Conservation (phyloP, 1,284 basidiomycete genomes). For the Kalmanozyma brasiliensis region DNA sequence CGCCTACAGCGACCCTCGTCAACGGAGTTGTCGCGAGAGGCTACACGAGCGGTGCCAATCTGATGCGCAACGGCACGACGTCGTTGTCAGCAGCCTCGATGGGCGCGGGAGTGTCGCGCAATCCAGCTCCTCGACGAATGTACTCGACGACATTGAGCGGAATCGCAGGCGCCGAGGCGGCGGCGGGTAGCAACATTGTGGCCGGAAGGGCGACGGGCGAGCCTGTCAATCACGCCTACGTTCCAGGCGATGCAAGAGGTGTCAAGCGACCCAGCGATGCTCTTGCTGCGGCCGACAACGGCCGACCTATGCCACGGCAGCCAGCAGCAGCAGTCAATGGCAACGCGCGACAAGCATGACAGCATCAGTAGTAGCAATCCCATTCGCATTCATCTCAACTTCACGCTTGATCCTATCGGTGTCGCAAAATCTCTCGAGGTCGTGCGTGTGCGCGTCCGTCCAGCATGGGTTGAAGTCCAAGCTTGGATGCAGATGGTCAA, state of each 20-base stretch:
- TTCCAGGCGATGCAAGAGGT: conserved; percentile 6
- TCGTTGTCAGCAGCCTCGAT: conserved; percentile 18
- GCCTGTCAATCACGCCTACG: conserved; percentile 13
- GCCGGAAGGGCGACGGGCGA: conserved; percentile 16
- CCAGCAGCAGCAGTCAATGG: neutral
- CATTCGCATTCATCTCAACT: too few relatives aligned
- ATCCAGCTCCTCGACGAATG: conserved; percentile 8
- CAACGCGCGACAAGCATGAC: neutral
- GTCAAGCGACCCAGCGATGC: conserved; percentile 24
- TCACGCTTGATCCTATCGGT: too few relatives aligned
- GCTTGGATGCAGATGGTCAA: too few relatives aligned
- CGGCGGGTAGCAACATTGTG: neutral
- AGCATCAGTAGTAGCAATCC: too few relatives aligned
- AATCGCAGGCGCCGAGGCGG: conserved; percentile 6
- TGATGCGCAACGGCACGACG: conserved; percentile 29
- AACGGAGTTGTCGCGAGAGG: conserved; percentile 6
- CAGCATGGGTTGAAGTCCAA: too few relatives aligned
- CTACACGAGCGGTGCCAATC: conserved; percentile 6
- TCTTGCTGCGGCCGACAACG: neutral
- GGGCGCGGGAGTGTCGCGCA: conserved; percentile 4
- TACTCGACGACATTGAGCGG: conserved; percentile 12
- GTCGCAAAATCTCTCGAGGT: too few relatives aligned
- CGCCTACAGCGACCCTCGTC: neutral
- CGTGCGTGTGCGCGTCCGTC: too few relatives aligned
- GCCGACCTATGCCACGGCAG: neutral